Evolutionary conservation across 148 eudicot genomes (phyloP).

Genomic region (Rhododendron griersonianum): DNA sequence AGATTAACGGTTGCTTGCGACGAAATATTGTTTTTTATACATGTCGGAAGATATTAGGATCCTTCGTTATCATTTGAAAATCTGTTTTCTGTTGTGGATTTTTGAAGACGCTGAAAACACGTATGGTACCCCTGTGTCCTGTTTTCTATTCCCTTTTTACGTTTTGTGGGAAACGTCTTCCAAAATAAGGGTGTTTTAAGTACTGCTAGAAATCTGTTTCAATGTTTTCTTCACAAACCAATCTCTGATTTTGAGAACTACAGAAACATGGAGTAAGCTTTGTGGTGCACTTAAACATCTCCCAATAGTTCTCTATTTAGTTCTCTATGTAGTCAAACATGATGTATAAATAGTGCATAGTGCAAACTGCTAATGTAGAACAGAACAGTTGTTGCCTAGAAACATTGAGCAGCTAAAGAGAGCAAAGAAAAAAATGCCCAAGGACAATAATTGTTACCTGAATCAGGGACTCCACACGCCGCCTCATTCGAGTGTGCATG

Average conservation of each 20-base stretch:
- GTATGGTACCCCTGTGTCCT: not conserved
- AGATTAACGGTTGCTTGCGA: not conserved
- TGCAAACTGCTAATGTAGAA: not conserved
- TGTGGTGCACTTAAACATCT: not conserved
- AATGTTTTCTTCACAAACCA: not conserved
- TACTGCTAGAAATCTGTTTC: not conserved
- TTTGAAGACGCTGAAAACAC: not conserved
- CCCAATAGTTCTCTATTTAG: not conserved
- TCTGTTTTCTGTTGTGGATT: not conserved
- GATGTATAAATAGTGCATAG: not conserved
- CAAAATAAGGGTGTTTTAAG: not conserved
- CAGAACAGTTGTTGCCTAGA: not conserved
- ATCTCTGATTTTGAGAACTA: not conserved
- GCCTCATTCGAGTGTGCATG: constrained; percentile 99
- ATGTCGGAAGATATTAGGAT: not conserved
- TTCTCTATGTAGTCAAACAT: not conserved
- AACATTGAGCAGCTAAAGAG: not conserved
- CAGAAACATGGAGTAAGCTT: not conserved
- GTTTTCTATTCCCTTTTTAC: not conserved
- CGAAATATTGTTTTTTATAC: not conserved
- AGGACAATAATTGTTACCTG: constrained; percentile 49
- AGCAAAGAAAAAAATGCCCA: not conserved
- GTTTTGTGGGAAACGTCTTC: not conserved
- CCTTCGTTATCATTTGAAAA: not conserved
- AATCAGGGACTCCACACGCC: constrained; percentile 91